These are phyloP conservation scores for Cytospora schulzeri DNA, from an alignment of 2,329 filamentous ascomycete species.

Conservation along the genomic window DNA sequence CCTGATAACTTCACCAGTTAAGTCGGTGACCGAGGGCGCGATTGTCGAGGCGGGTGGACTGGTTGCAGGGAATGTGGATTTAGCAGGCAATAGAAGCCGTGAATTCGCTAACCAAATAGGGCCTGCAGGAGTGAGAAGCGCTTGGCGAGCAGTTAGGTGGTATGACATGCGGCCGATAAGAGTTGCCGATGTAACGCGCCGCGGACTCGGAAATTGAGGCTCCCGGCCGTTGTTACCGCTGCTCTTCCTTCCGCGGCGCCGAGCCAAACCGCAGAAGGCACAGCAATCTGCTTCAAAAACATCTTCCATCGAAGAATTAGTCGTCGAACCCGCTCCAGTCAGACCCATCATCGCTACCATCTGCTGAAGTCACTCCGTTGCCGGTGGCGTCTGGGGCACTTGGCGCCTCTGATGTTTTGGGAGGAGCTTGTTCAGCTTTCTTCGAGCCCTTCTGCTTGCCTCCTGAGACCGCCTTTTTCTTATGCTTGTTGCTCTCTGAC, in stretches of 20 bases:
- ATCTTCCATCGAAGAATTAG: slow-evolving; percentile 6
- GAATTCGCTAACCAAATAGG: not conserved
- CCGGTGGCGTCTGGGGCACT: slow-evolving; percentile 10
- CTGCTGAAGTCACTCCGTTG: slow-evolving; percentile 14
- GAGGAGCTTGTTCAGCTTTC: not conserved
- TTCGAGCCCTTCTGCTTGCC: not conserved
- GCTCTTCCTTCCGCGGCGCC: not conserved
- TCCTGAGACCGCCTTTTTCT: not conserved
- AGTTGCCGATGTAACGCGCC: too few relatives aligned
- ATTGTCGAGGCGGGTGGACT: not conserved
- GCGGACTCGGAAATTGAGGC: too few relatives aligned
- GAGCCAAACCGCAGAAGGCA: not conserved
- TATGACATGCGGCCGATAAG: too few relatives aligned
- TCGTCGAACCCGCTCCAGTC: slow-evolving; percentile 28
- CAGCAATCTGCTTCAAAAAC: not conserved
- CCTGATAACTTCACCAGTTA: too few relatives aligned
- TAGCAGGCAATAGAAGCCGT: not conserved
- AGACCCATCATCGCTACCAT: slow-evolving; percentile 12
- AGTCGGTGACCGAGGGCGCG: not conserved
- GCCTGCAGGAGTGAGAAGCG: not conserved
- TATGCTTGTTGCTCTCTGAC: not conserved
- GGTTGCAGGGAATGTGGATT: not conserved
- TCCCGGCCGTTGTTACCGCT: too few relatives aligned
- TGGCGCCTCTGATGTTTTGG: not conserved
- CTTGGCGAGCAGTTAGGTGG: too few relatives aligned